Evolutionary conservation across 257 asterid genomes (phyloP).

Genomic region (Ajuga chamaepitys): DNA sequence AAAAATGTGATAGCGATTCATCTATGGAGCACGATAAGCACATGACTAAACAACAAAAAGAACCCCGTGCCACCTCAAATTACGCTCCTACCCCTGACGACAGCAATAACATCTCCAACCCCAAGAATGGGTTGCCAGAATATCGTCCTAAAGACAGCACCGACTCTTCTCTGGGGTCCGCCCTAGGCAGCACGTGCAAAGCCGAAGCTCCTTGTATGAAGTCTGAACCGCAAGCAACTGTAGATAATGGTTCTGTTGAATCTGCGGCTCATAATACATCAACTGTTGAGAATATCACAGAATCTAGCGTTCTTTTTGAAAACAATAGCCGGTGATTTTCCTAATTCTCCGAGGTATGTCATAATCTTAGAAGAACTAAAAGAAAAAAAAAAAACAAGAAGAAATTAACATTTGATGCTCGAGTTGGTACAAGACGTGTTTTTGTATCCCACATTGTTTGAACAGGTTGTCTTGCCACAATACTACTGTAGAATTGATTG

Average conservation of each 20-base stretch:
- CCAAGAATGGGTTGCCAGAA: background rate
- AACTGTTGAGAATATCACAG: conserved; percentile 3
- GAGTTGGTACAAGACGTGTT: background rate
- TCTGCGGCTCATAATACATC: background rate
- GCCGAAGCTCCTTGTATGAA: conserved; percentile 10
- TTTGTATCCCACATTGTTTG: background rate
- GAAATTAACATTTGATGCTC: background rate
- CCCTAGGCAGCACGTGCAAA: background rate
- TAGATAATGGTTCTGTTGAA: background rate
- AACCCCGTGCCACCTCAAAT: conserved; percentile 6
- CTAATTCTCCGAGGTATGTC: conserved; percentile 5
- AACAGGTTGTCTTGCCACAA: background rate
- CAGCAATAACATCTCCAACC: background rate
- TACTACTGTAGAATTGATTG: background rate
- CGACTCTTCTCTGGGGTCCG: background rate
- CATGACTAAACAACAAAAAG: conserved; percentile 1
- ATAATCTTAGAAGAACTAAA: background rate
- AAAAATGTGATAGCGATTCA: conserved; percentile 31
- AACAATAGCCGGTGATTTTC: conserved; percentile 1
- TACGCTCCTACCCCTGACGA: background rate
- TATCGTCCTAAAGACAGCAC: conserved; percentile 5
- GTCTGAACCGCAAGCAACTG: conserved; percentile 4
- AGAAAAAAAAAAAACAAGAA: too few relatives aligned
- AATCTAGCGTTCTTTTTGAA: conserved; percentile 1
- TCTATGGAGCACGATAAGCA: conserved; percentile 18